These are phyloP conservation scores for Trametes punicea DNA, from an alignment of 768 basidiomycete genomes.

Conservation along the genomic window DNA sequence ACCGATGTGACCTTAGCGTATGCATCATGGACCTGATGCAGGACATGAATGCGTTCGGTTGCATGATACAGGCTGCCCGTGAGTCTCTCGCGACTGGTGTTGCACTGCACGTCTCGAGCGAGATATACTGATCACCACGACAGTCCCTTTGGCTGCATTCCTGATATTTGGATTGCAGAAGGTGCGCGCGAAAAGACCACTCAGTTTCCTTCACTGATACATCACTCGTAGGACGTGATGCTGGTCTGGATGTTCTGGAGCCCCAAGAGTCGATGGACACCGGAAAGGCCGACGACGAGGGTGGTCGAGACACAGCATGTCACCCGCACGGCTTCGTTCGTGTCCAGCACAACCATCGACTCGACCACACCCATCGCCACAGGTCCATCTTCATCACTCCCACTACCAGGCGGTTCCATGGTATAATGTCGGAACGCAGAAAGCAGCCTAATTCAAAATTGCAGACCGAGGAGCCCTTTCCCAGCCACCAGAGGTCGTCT, in stretches of 20 bases:
- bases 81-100: conserved; percentile 16
- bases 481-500: too few species aligned
- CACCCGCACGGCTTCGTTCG: background rate
- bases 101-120: conserved; percentile 2
- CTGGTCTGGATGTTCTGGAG: conserved; percentile 11
- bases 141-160: conserved; percentile 50
- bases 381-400: background rate
- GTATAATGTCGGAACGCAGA: too few species aligned
- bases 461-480: too few species aligned
- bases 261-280: background rate
- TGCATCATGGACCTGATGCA: conserved; percentile 19
- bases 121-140: background rate
- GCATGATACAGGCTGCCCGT: conserved; percentile 52
- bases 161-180: conserved; percentile 49
- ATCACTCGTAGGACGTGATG: conserved; percentile 12
- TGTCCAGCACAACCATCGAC: conserved; percentile 11
- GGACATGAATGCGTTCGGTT: conserved; percentile 31
- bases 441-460: too few species aligned
- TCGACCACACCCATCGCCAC: conserved; percentile 15
- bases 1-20: conserved; percentile 1
- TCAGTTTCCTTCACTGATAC: background rate
- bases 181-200: conserved; percentile 32
- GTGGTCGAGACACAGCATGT: background rate
- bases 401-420: background rate
- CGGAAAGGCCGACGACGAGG: background rate